phyloP scores from a whole-genome alignment of 1,284 basidiomycete species.

The Megacollybia platyphylla region DNA sequence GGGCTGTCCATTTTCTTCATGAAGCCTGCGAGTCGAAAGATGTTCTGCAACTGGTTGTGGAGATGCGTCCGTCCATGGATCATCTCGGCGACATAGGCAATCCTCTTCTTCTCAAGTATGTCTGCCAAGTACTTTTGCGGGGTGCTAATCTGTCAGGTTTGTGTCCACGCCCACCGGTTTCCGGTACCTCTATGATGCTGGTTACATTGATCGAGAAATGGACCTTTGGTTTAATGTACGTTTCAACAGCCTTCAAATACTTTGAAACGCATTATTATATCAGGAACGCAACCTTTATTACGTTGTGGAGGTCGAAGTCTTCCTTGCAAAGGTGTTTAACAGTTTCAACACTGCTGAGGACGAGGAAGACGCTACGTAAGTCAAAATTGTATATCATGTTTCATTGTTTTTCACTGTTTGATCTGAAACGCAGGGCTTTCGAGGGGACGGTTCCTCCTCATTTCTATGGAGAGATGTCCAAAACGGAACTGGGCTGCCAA shows the following conservation, averaged over 20 bases:
- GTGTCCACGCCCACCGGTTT: constrained; percentile 93
- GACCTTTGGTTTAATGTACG: constrained; percentile 90
- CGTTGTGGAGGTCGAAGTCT: constrained; percentile 79
- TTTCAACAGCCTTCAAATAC: constrained; percentile 4
- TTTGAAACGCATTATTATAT: constrained; percentile 4
- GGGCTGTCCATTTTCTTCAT: constrained; percentile 82
- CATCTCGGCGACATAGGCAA: constrained; percentile 92
- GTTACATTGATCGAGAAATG: constrained; percentile 91
- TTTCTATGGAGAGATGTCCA: constrained; percentile 96
- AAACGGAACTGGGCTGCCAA: constrained; percentile 89
- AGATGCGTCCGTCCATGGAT: constrained; percentile 89
- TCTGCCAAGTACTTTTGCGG: constrained; percentile 5
- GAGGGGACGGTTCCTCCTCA: constrained; percentile 88
- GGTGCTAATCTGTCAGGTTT: constrained; percentile 43
- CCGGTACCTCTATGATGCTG: constrained; percentile 80
- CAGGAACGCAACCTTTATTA: constrained; percentile 83
- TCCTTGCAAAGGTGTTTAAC: constrained; percentile 67
- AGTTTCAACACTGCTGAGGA: constrained; percentile 40
- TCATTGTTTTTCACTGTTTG: neutral
- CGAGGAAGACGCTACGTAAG: constrained; percentile 52
- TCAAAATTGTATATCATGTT: constrained; percentile 5
- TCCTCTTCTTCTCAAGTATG: constrained; percentile 76
- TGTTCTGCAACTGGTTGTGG: constrained; percentile 82
- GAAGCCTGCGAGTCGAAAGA: constrained; percentile 81
- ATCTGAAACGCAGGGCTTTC: constrained; percentile 37